Conservation (phyloP, 352 stramenopile species). For the Pythium phragmiticola region DNA sequence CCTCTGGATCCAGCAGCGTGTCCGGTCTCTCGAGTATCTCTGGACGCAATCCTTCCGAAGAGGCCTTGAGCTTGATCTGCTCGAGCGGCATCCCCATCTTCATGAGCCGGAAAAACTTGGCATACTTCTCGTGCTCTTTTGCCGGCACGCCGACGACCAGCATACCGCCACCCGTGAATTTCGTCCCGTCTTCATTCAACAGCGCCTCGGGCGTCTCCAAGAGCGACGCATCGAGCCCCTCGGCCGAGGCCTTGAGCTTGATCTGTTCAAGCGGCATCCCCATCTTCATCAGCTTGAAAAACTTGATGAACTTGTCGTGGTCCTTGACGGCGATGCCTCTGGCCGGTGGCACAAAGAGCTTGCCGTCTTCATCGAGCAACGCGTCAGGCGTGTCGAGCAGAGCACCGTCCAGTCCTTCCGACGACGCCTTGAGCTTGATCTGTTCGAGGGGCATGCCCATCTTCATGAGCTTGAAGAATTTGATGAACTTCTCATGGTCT, state of each 20-base stretch:
- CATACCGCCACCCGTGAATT: constrained; percentile 27
- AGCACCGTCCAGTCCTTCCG: constrained; percentile 52
- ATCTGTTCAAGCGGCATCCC: constrained; percentile 81
- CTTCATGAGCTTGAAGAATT: constrained; percentile 95
- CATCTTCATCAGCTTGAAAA: constrained; percentile 83
- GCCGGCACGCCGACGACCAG: constrained; percentile 34
- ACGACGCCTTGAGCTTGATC: constrained; percentile 85
- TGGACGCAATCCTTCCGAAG: too few species aligned
- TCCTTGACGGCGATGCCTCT: constrained; percentile 56
- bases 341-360: constrained; percentile 30
- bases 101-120: constrained; percentile 74
- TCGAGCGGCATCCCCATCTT: constrained; percentile 82
- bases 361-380: constrained; percentile 53
- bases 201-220: constrained; percentile 67
- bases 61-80: constrained; percentile 40
- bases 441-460: constrained; percentile 88
- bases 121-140: constrained; percentile 89
- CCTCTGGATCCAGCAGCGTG: too few species aligned
- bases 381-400: constrained; percentile 59
- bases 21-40: too few species aligned
- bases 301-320: constrained; percentile 73
- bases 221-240: constrained; percentile 88
- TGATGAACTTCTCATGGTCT: constrained; percentile 90
- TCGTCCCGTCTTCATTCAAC: constrained; percentile 59
- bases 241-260: constrained; percentile 68